Evolutionary conservation across 306 rosid species (phyloP), one percentile per base, ranked within the genome.

Genomic region (Begonia loranthoides): DNA sequence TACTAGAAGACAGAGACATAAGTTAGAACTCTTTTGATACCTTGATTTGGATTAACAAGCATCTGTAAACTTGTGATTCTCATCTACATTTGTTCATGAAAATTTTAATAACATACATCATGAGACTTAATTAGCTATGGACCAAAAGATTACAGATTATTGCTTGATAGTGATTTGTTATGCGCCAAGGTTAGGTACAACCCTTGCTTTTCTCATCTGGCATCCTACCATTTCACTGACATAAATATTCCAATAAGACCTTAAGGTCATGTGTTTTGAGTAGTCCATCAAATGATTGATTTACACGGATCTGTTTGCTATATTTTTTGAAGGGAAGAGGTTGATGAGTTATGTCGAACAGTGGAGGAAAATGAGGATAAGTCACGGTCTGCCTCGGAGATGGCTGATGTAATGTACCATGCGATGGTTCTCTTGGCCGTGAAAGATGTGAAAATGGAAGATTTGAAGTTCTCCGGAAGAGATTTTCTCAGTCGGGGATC

Each of bases 401-500:
- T 80, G 82, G 96, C 79, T 16, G 94, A 90, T 64, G 79, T 90
- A 52, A 68, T 82, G 48, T 90, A 85, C 38, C 97, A 90, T 59
- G 66, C 81, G 54, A 77, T 85, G 87, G 95, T 82, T 71, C 62
- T 82, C 40, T 56, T 85, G 56, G 83, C 85, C 33, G 40, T 53
- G 11, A 72, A 74, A 70, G 94, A 64, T 57, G 97, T 80, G 48
- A 76, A 79, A 45, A 60, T 90, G 40, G 92, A 90, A 87, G 92
- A 85, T 40, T 90, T 58, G 75, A 76, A 63, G 72, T 76, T 64
- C 74, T 87, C 41, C 76, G 89, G 7, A 70, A 62, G 60, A 75
- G 95, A 62, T 82, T 87, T 71, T 82, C 95, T 33, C 84, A 84
- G 70, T 85, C 85, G 6, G 94, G 95, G 45, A 69, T 90, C 0